phyloP scores from a whole-genome alignment of 176 grass and related monocot species.

The Poa annua region DNA sequence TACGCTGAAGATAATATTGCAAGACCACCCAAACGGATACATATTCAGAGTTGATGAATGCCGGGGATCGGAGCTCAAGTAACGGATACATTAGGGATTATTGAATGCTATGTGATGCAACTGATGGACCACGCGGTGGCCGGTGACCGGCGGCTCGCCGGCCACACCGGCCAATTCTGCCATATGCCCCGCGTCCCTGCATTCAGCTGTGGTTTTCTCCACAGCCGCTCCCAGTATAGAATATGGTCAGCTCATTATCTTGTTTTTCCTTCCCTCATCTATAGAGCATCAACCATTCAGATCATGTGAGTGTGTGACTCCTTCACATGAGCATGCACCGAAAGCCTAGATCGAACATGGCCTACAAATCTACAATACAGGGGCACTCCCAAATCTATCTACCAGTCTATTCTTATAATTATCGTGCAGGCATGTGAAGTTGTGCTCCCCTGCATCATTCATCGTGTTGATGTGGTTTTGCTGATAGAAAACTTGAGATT shows the following conservation, averaged over 20 bases:
- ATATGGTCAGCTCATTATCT: background rate
- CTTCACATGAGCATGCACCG: slow-evolving; percentile 47
- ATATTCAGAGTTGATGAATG: background rate
- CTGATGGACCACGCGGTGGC: background rate
- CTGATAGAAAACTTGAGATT: slow-evolving; percentile 31
- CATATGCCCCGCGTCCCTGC: slow-evolving; percentile 12
- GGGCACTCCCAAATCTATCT: slow-evolving; percentile 20
- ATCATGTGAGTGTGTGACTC: slow-evolving; percentile 25
- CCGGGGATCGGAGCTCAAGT: background rate
- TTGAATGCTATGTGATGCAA: background rate
- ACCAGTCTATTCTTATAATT: background rate
- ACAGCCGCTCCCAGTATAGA: background rate
- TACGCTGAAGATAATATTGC: background rate
- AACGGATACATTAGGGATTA: background rate
- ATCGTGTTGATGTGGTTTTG: slow-evolving; percentile 14
- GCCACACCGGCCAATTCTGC: slow-evolving; percentile 35
- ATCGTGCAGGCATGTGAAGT: slow-evolving; percentile 2
- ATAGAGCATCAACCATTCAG: background rate
- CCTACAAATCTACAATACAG: slow-evolving; percentile 30
- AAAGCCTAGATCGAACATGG: slow-evolving; percentile 36
- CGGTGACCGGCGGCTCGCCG: background rate
- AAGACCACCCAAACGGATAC: background rate
- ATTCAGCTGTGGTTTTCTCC: background rate
- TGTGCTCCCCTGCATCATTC: background rate
- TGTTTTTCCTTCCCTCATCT: background rate